These are phyloP conservation scores for Morella rubra DNA, from an alignment of 306 rosid species.

Conservation along the genomic window DNA sequence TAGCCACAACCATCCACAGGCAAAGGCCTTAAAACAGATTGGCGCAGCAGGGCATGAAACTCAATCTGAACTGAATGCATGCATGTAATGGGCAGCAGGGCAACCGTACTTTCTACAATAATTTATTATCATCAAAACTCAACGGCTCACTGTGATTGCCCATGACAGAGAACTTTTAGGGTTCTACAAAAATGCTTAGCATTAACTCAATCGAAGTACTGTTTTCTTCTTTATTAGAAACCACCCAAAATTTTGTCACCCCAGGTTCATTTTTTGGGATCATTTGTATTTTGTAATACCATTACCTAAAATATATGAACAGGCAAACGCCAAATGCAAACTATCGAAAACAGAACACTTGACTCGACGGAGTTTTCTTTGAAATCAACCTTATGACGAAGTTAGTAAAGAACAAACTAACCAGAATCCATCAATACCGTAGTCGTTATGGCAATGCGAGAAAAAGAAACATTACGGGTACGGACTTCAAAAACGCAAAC, in stretches of 20 bases:
- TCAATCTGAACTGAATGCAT: not conserved
- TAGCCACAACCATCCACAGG: not conserved
- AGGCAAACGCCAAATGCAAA: not conserved
- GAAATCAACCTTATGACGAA: not conserved
- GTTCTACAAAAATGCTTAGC: not conserved
- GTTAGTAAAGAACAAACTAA: not conserved
- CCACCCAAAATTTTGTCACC: not conserved
- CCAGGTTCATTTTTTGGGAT: not conserved
- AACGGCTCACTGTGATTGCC: slow-evolving; percentile 2
- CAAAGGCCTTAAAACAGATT: not conserved
- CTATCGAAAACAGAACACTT: not conserved
- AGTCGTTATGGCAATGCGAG: not conserved
- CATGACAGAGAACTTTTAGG: not conserved
- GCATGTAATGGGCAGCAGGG: not conserved
- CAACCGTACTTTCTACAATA: not conserved
- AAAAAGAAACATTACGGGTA: slow-evolving; percentile 20
- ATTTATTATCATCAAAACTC: not conserved
- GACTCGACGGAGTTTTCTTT: not conserved
- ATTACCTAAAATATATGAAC: not conserved
- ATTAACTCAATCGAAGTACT: not conserved
- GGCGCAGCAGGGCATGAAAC: not conserved
- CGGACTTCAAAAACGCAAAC: not conserved
- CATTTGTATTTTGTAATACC: not conserved
- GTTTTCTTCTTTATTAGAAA: not conserved
- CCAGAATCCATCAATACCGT: not conserved